phyloP scores from a whole-genome alignment of 2,329 filamentous ascomycete genomes.

The Aspergillus fijiensis region DNA sequence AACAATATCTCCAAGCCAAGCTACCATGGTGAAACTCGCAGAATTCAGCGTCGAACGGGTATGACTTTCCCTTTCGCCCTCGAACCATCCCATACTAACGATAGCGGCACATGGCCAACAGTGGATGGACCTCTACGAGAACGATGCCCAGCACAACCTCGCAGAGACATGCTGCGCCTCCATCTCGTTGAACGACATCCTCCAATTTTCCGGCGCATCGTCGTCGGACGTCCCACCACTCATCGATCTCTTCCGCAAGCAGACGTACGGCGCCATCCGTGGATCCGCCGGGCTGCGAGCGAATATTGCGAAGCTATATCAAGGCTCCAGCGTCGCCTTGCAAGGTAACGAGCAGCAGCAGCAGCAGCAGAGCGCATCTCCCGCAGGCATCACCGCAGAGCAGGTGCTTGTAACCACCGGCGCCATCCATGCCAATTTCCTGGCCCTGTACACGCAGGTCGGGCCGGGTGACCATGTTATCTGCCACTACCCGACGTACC shows the following conservation, averaged over 20 bases:
- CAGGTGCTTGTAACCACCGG: constrained; percentile 76
- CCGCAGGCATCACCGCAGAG: constrained; percentile 50
- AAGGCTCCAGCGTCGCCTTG: too few species aligned
- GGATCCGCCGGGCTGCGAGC: constrained; percentile 26
- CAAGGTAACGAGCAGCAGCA: constrained; percentile 22
- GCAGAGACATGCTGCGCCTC: constrained; percentile 78
- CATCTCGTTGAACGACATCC: constrained; percentile 68
- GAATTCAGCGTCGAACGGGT: constrained; percentile 24
- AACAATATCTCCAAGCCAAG: background rate
- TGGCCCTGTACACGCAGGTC: constrained; percentile 72
- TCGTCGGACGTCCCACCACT: constrained; percentile 18
- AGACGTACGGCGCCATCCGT: constrained; percentile 29
- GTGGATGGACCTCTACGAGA: constrained; percentile 60
- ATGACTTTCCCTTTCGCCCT: background rate
- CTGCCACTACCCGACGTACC: constrained; percentile 83
- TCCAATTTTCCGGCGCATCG: constrained; percentile 51
- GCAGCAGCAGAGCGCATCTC: constrained; percentile 46
- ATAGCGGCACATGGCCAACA: constrained; percentile 22
- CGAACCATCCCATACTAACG: constrained; percentile 4
- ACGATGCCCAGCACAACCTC: constrained; percentile 62
- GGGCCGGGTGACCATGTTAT: constrained; percentile 77
- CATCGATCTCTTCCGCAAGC: constrained; percentile 26
- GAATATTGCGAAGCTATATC: constrained; percentile 39
- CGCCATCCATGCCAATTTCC: constrained; percentile 80
- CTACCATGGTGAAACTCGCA: constrained; percentile 22